Percentiles rank a stretch among this genome's conserved stretches.
These are phyloP conservation scores for Xerocomus nothofagi DNA, from an alignment of 1,284 basidiomycete species.

Conservation along the genomic window DNA sequence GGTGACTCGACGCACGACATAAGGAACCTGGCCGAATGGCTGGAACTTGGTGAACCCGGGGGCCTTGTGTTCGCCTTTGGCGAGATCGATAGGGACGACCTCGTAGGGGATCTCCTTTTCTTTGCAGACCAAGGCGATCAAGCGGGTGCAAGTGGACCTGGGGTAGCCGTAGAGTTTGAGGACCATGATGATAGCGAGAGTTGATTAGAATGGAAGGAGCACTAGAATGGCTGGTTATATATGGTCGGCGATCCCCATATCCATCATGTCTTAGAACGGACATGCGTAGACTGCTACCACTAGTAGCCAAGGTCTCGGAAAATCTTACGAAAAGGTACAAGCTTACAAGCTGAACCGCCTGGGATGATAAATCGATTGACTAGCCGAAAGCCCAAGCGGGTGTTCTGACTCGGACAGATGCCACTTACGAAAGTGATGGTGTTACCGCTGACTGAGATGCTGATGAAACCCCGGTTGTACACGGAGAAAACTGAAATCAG, in stretches of 20 bases:
- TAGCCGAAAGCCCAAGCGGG: no score
- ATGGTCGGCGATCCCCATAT: background rate
- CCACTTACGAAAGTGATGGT: no score
- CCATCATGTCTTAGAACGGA: no score
- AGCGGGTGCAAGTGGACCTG: constrained; percentile 46
- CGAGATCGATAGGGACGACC: constrained; percentile 43
- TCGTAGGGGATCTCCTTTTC: constrained; percentile 56
- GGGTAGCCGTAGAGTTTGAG: constrained; percentile 48
- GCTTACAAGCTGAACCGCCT: no score
- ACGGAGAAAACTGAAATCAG: no score
- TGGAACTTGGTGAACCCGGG: constrained; percentile 47
- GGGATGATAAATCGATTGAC: no score
- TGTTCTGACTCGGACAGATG: no score
- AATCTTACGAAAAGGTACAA: no score
- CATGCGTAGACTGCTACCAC: no score
- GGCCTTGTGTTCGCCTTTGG: constrained; percentile 48
- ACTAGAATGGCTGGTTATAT: constrained; percentile 10
- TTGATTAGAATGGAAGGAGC: background rate
- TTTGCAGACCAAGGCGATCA: constrained; percentile 46
- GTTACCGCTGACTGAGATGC: no score
- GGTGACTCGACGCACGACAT: constrained; percentile 42
- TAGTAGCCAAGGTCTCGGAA: no score
- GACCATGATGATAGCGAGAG: constrained; percentile 39
- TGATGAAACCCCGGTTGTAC: no score
- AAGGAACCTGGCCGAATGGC: constrained; percentile 69